Evolutionary conservation across 805 yeast species (phyloP).

Genomic region (Saccharomycopsis schoenii): DNA sequence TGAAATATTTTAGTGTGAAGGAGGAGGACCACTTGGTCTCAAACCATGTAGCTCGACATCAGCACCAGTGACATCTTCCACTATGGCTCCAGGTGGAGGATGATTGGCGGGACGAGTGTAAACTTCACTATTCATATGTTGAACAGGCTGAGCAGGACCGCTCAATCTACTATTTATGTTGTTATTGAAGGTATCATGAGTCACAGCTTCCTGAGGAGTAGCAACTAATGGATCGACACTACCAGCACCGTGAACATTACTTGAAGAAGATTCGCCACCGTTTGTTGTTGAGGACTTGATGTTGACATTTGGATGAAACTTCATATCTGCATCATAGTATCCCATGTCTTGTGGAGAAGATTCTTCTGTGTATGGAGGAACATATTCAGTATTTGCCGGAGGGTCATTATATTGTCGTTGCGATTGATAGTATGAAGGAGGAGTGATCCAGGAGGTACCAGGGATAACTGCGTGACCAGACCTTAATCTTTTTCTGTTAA

Average conservation of each 20-base stretch:
- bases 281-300: not conserved
- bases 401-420: conserved; percentile 46
- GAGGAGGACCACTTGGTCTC: conserved; percentile 12
- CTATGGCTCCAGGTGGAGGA: not conserved
- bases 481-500: conserved; percentile 41
- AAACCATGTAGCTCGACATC: conserved; percentile 6
- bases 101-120: not conserved
- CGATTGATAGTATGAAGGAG: conserved; percentile 65
- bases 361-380: conserved; percentile 58
- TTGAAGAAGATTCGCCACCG: conserved; percentile 1
- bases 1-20: not conserved
- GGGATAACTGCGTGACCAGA: conserved; percentile 46
- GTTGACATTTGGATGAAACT: conserved; percentile 27
- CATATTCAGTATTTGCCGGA: conserved; percentile 36
- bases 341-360: conserved; percentile 73
- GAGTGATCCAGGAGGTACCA: conserved; percentile 83
- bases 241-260: not conserved
- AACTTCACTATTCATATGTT: not conserved
- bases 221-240: conserved; percentile 13
- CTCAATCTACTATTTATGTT: not conserved
- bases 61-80: conserved; percentile 1
- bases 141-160: not conserved
- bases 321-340: conserved; percentile 58
- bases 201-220: conserved; percentile 5
- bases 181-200: not conserved